phyloP scores from a whole-genome alignment of 73 alveolate genomes.

The Halteria grandinella region DNA sequence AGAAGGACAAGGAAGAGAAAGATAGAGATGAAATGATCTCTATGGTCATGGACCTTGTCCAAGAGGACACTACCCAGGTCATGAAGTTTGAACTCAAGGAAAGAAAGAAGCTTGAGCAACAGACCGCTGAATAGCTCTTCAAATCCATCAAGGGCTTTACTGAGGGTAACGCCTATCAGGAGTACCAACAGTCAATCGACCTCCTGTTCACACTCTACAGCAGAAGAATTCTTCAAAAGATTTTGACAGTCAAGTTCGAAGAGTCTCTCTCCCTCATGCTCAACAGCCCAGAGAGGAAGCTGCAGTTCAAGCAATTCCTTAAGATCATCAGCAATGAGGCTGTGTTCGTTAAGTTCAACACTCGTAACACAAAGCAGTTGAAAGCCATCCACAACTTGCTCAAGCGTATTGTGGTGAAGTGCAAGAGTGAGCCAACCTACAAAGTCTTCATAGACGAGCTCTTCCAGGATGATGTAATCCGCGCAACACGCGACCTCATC shows the following conservation, averaged over 20 bases:
- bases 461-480: conserved; percentile 22
- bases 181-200: conserved; percentile 31
- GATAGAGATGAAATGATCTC: conserved; percentile 41
- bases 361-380: conserved; percentile 26
- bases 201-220: conserved; percentile 45
- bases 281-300: conserved; percentile 25
- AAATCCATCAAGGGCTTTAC: conserved; percentile 42
- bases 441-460: conserved; percentile 33
- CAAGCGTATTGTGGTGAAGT: conserved; percentile 42
- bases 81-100: conserved; percentile 44
- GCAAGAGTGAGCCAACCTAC: conserved; percentile 26
- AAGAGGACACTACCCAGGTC: conserved; percentile 12
- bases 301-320: conserved; percentile 35
- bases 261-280: conserved; percentile 47
- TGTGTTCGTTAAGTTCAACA: conserved; percentile 45
- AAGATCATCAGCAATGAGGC: conserved; percentile 52
- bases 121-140: conserved; percentile 46
- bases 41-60: conserved; percentile 25
- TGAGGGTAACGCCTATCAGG: conserved; percentile 31
- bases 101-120: conserved; percentile 42
- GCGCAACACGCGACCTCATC: conserved; percentile 34
- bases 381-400: conserved; percentile 10
- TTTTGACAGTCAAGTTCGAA: conserved; percentile 45
- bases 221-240: conserved; percentile 47
- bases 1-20: conserved; percentile 19